phyloP scores from a whole-genome alignment of 371 early-diverging fungal species.

The Funneliformis caledonium region DNA sequence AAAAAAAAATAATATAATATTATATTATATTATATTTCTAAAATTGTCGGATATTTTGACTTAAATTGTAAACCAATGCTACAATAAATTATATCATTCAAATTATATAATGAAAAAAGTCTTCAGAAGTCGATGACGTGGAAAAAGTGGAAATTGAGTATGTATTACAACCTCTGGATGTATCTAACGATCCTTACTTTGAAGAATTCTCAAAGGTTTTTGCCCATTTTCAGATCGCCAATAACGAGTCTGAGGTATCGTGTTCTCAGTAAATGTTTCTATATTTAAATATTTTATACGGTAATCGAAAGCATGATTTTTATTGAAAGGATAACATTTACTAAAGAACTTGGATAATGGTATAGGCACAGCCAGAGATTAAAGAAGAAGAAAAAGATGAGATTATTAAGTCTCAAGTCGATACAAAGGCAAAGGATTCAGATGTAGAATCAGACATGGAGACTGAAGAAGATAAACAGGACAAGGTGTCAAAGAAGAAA shows the following conservation, averaged over 20 bases:
- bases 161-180: slow-evolving; percentile 40
- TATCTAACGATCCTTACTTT: slow-evolving; percentile 41
- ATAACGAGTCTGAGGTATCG: slow-evolving; percentile 40
- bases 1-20: too few species aligned
- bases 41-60: not conserved
- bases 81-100: not conserved
- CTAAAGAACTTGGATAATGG: slow-evolving; percentile 14
- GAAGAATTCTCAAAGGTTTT: slow-evolving; percentile 44
- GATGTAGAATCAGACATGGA: slow-evolving; percentile 46
- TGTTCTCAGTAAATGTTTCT: slow-evolving; percentile 10
- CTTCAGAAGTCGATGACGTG: slow-evolving; percentile 15
- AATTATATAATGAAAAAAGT: not conserved
- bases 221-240: slow-evolving; percentile 41
- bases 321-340: not conserved
- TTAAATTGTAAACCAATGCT: not conserved
- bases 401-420: slow-evolving; percentile 38
- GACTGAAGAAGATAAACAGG: slow-evolving; percentile 51
- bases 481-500: slow-evolving; percentile 61
- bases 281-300: slow-evolving; percentile 14
- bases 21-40: not conserved
- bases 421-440: slow-evolving; percentile 42
- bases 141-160: slow-evolving; percentile 43
- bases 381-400: slow-evolving; percentile 41
- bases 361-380: slow-evolving; percentile 13
- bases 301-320: not conserved